Percentiles rank a stretch among this genome's conserved stretches.
phyloP scores from a whole-genome alignment of 768 basidiomycete species.

The Mycena belliarum region DNA sequence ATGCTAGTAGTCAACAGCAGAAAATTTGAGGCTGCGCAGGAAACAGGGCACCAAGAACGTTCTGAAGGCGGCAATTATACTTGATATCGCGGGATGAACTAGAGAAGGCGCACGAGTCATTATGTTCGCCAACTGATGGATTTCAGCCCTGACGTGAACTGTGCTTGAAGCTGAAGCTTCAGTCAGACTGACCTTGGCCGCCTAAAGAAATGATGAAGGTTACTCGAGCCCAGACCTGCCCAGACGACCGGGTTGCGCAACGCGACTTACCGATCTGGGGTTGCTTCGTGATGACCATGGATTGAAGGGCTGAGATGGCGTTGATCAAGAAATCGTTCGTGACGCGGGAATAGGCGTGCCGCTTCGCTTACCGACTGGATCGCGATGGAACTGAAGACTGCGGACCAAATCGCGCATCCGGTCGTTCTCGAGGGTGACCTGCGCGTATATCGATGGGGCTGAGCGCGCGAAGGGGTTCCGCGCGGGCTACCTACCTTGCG shows the following conservation, averaged over 20 bases:
- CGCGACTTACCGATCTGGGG: conserved; percentile 66
- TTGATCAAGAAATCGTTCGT: neutral
- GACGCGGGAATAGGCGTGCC: neutral
- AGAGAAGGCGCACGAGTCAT: conserved; percentile 75
- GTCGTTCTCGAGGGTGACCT: conserved; percentile 78
- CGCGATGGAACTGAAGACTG: conserved; percentile 80
- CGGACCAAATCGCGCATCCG: conserved; percentile 66
- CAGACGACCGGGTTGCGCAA: neutral
- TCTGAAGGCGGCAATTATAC: conserved; percentile 34
- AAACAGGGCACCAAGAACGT: conserved; percentile 62
- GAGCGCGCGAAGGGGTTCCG: neutral
- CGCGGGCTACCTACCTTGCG: conserved; percentile 35
- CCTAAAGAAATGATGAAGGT: neutral
- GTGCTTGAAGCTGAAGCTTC: too few relatives aligned
- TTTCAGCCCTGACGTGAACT: too few relatives aligned
- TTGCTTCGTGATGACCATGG: conserved; percentile 96
- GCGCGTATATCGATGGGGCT: neutral
- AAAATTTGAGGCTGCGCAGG: neutral
- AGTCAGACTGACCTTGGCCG: conserved; percentile 67
- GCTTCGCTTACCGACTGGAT: conserved; percentile 62
- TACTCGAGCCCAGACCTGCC: too few relatives aligned
- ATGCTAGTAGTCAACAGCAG: conserved; percentile 2
- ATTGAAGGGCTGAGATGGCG: conserved; percentile 67
- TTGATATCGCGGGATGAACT: neutral
- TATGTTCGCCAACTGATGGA: conserved; percentile 81